These are phyloP conservation scores for Phaeosphaeriaceae sp. DNA, from an alignment of 2,329 filamentous ascomycete species.

Conservation along the genomic window DNA sequence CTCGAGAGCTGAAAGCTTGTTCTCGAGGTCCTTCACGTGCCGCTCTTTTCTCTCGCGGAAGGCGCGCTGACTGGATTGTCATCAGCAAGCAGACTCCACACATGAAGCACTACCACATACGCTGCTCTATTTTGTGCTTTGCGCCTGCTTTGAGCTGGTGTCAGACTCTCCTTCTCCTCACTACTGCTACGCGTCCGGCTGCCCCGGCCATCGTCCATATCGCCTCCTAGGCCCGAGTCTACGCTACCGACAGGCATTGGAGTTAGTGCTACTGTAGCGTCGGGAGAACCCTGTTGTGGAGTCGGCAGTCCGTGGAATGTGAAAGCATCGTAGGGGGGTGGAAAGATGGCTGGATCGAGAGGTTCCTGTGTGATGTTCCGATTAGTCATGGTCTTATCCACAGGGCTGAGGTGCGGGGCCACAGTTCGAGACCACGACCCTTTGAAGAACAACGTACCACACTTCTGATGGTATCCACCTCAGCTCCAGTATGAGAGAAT, in stretches of 20 bases:
- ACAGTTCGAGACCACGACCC: conserved; percentile 1
- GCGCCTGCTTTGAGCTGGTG: conserved; percentile 60
- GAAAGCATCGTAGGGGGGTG: conserved; percentile 39
- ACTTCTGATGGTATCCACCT: conserved; percentile 47
- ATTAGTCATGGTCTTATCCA: conserved; percentile 27
- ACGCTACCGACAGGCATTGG: conserved; percentile 49
- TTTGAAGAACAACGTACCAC: conserved; percentile 34
- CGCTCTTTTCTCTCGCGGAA: conserved; percentile 96
- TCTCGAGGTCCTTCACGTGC: conserved; percentile 91
- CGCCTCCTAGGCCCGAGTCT: conserved; percentile 52
- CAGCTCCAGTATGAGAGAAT: conserved; percentile 40
- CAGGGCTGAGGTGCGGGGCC: conserved; percentile 16
- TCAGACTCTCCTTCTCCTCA: conserved; percentile 56
- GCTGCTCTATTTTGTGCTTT: conserved; percentile 77
- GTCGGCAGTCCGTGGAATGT: conserved; percentile 36
- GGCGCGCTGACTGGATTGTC: conserved; percentile 77
- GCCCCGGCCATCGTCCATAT: conserved; percentile 44
- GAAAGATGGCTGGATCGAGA: conserved; percentile 49
- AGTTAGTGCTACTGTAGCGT: conserved; percentile 32
- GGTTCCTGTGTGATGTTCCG: conserved; percentile 47
- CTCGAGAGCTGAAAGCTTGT: conserved; percentile 80
- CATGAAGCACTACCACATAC: conserved; percentile 56
- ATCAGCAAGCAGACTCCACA: conserved; percentile 9
- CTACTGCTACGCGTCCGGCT: conserved; percentile 51
- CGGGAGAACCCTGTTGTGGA: conserved; percentile 41